Base-by-base conservation (phyloP, 1,139 yeast genomes). In the Tardiomyces depauwii region DNA sequence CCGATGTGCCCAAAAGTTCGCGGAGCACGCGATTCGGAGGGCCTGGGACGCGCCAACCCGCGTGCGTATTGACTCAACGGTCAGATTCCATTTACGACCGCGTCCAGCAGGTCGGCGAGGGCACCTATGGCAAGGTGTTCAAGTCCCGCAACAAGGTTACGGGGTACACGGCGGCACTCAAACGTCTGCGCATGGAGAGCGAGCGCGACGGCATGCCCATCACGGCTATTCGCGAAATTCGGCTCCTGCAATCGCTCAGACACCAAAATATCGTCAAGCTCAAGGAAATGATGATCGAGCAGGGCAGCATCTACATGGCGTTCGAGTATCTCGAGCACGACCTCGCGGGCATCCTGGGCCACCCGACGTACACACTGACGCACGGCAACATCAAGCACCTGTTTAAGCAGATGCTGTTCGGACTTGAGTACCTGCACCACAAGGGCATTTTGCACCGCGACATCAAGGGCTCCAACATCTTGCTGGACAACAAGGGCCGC, bases 181-280 rank as follows among this genome's bases (percentile, higher is more conserved):
- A 91, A 60, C 76, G 82, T 55, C 70, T 91, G 43, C 67, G 97
- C 50, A 72, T 91, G 60, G 97, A 91, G 60, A 68, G 80, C 9
- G 97, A 91, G 62, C 72, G 88, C 44, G 98, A 91, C 60, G 97
- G 97, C 0, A 87, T 91, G 64, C 98, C 98, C 1, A 85, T 91
- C 19, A 91, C 98, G 0, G 95, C 97, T 0, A 79, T 89, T 58
- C 73, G 98, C 55, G 98, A 91, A 65, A 87, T 89, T 50, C 82
- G 88, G 53, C 68, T 91, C 19, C 69, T 91, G 42, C 97, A 91
- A 63, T 77, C 89, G n/a, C 79, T 89, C 57, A 77, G 84, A 51
- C 96, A 91, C 62, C 76, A 73, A 16, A 87, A 89, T 61, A 77
- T 88, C 27, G 87, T 91, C 23, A 81, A 91, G 0, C 70, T 91